A percentile compares a stretch with the other conserved stretches of the same genome.
These are phyloP conservation scores for Metschnikowia reukaufii DNA, from an alignment of 805 yeast genomes.

Conservation along the genomic window DNA sequence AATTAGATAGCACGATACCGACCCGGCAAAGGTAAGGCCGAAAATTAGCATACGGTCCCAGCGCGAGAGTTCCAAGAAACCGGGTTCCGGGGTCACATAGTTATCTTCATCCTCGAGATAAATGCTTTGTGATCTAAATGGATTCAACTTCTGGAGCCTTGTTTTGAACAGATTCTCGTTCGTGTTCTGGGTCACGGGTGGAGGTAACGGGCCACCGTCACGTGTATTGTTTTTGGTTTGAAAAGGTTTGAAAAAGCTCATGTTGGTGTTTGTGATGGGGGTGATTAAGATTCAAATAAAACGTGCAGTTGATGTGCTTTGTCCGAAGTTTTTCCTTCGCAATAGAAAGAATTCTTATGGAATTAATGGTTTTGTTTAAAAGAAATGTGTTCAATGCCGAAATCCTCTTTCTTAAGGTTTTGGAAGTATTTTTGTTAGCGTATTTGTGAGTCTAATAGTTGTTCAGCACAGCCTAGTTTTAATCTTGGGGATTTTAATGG, in stretches of 20 bases:
- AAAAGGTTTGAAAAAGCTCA: constrained; percentile 43
- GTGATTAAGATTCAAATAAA: background rate
- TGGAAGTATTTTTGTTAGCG: too few species aligned
- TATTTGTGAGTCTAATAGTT: background rate
- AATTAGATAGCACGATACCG: constrained; percentile 40
- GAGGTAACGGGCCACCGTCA: constrained; percentile 39
- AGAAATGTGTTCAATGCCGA: background rate
- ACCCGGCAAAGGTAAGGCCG: constrained; percentile 44
- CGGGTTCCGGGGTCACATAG: constrained; percentile 45
- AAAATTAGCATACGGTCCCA: constrained; percentile 50
- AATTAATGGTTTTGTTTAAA: too few species aligned
- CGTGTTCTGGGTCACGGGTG: constrained; percentile 35
- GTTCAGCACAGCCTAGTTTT: background rate
- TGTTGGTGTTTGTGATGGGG: constrained; percentile 11
- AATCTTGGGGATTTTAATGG: background rate
- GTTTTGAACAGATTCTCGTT: constrained; percentile 26
- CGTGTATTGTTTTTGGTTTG: constrained; percentile 22
- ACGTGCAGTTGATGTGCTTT: background rate
- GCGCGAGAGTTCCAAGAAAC: constrained; percentile 42
- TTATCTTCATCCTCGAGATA: constrained; percentile 44
- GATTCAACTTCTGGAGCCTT: constrained; percentile 37
- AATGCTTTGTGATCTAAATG: constrained; percentile 37
- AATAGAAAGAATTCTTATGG: too few species aligned
- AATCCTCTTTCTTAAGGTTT: background rate
- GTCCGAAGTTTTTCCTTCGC: background rate